Percentiles rank a stretch among this genome's conserved stretches.
Evolutionary conservation across 2,329 filamentous ascomycete genomes (phyloP).

Genomic region (Ophiostoma himal-ulmi): DNA sequence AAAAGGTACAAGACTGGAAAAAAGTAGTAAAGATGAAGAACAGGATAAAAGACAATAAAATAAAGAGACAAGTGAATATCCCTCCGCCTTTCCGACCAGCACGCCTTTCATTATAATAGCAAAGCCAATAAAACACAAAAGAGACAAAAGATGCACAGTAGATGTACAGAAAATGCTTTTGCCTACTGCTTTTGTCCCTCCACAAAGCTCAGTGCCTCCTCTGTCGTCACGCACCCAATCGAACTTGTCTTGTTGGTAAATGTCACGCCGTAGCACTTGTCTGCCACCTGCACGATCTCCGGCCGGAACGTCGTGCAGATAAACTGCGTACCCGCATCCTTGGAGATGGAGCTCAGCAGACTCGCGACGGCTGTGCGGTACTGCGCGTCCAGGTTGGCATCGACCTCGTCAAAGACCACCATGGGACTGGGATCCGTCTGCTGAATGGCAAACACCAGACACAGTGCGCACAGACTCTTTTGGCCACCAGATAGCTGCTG

Average conservation of each 20-base stretch:
- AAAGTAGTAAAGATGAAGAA: neutral
- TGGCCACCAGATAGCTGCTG: slow-evolving; percentile 96
- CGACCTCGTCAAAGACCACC: slow-evolving; percentile 98
- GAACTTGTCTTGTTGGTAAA: slow-evolving; percentile 91
- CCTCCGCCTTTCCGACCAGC: slow-evolving; percentile 19
- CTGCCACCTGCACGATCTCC: slow-evolving; percentile 89
- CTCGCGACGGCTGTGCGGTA: slow-evolving; percentile 93
- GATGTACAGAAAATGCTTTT: slow-evolving; percentile 9
- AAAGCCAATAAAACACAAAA: neutral
- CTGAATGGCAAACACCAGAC: slow-evolving; percentile 97
- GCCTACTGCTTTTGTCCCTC: slow-evolving; percentile 61
- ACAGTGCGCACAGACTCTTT: slow-evolving; percentile 97
- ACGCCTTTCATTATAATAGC: slow-evolving; percentile 21
- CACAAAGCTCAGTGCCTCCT: slow-evolving; percentile 88
- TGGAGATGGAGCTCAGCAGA: slow-evolving; percentile 73
- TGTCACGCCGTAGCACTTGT: slow-evolving; percentile 96
- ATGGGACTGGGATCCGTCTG: slow-evolving; percentile 95
- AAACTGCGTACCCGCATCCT: slow-evolving; percentile 67
- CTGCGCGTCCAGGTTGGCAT: slow-evolving; percentile 95
- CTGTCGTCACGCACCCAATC: slow-evolving; percentile 81
- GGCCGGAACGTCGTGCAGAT: slow-evolving; percentile 98
- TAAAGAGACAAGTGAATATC: neutral
- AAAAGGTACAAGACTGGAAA: too few species aligned
- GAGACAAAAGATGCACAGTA: slow-evolving; percentile 1
- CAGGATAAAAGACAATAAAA: slow-evolving; percentile 11